These are phyloP conservation scores for Colletotrichum orbiculare DNA, from an alignment of 2,329 filamentous ascomycete genomes.

Conservation along the genomic window DNA sequence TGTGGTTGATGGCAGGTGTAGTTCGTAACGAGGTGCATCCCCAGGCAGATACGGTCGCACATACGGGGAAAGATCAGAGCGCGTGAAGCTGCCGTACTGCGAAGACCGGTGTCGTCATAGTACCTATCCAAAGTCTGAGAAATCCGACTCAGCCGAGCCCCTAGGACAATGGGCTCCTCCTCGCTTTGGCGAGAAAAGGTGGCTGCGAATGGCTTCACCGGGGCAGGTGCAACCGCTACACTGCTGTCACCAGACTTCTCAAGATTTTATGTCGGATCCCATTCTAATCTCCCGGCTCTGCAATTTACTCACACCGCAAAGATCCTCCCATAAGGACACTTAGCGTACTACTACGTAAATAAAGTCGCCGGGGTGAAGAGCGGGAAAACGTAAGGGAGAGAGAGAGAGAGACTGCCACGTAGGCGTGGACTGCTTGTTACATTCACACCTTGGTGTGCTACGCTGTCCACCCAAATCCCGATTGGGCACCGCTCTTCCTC, in stretches of 20 bases:
- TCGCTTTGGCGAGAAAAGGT: conserved; percentile 6
- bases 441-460: conserved; percentile 9
- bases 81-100: no score
- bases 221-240: conserved; percentile 8
- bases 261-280: background rate
- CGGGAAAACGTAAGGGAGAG: background rate
- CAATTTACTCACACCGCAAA: background rate
- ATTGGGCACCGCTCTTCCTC: conserved; percentile 33
- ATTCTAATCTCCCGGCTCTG: conserved; percentile 8
- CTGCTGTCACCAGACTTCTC: background rate
- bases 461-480: conserved; percentile 11
- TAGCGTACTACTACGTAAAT: background rate
- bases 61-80: no score
- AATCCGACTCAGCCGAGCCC: background rate
- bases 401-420: conserved; percentile 18
- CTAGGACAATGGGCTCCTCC: background rate
- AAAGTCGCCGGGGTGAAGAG: no score
- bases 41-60: background rate
- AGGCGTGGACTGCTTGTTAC: conserved; percentile 20
- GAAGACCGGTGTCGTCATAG: no score
- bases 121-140: no score
- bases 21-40: conserved; percentile 17
- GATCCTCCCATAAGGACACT: conserved; percentile 4
- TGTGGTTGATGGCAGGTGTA: background rate
- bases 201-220: background rate